Evolutionary conservation across 352 stramenopile genomes (phyloP).

Genomic region (Phytophthora ramorum): DNA sequence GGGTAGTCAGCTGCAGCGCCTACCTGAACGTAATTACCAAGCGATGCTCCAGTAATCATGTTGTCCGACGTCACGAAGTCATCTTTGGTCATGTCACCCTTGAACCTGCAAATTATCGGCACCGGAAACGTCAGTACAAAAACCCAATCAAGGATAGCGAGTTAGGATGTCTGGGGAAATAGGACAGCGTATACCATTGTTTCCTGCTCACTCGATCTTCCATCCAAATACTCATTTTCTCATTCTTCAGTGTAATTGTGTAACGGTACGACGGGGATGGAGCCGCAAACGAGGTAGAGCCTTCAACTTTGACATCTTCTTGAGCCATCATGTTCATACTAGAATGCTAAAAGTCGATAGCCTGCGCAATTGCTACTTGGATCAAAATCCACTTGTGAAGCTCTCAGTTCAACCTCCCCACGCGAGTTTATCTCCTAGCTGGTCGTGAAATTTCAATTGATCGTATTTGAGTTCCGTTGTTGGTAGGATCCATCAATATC

Average conservation of each 20-base stretch:
- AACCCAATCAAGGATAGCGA: not conserved
- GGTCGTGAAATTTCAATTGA: too few relatives aligned
- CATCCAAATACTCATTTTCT: conserved; percentile 29
- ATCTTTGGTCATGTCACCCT: not conserved
- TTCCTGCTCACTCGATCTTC: conserved; percentile 25
- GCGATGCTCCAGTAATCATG: not conserved
- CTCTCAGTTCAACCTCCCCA: too few relatives aligned
- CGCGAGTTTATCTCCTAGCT: too few relatives aligned
- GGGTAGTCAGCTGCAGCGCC: not conserved
- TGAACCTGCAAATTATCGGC: not conserved
- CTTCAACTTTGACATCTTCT: not conserved
- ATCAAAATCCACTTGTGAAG: too few relatives aligned
- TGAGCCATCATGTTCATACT: not conserved
- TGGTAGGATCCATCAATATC: too few relatives aligned
- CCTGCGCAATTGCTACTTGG: too few relatives aligned
- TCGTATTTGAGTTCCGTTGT: too few relatives aligned
- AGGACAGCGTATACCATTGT: conserved; percentile 1
- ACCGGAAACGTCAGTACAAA: not conserved
- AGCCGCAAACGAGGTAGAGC: conserved; percentile 1
- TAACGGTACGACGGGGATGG: conserved; percentile 13
- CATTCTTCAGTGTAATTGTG: conserved; percentile 10
- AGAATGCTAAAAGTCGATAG: too few relatives aligned
- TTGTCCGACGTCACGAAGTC: conserved; percentile 3
- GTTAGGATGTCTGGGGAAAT: too few relatives aligned
- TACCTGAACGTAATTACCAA: not conserved